These are phyloP conservation scores for Suhomyces coccinellae DNA, from an alignment of 1,139 yeast species.

Conservation along the genomic window DNA sequence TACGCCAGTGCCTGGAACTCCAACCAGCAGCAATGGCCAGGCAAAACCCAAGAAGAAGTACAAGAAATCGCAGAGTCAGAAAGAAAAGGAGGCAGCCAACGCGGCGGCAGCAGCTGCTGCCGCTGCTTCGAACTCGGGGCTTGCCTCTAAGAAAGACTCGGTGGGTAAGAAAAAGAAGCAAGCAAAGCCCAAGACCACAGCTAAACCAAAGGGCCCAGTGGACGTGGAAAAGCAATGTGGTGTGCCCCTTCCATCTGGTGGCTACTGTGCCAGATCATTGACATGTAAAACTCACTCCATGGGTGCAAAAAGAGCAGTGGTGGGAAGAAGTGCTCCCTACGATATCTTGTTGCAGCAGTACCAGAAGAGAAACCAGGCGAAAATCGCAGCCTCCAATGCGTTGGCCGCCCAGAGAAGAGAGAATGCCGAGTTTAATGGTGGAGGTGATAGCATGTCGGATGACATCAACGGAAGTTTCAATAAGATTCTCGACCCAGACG, in stretches of 20 bases:
- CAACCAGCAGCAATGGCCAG: conserved; percentile 21
- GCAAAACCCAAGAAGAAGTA: conserved; percentile 45
- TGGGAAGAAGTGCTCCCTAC: conserved; percentile 89
- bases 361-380: conserved; percentile 90
- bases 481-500: conserved; percentile 66
- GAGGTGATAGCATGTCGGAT: conserved; percentile 23
- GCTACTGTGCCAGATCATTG: conserved; percentile 88
- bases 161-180: conserved; percentile 39
- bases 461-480: conserved; percentile 24
- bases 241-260: conserved; percentile 89
- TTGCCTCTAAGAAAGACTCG: conserved; percentile 12
- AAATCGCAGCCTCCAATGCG: conserved; percentile 79
- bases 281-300: conserved; percentile 97
- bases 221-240: conserved; percentile 97
- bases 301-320: conserved; percentile 96
- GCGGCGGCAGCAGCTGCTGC: conserved; percentile 49
- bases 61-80: conserved; percentile 46
- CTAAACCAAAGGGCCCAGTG: conserved; percentile 77
- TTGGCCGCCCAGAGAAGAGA: conserved; percentile 56
- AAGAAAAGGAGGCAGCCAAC: conserved; percentile 50
- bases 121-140: conserved; percentile 34
- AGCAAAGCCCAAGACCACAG: conserved; percentile 51
- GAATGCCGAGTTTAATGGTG: conserved; percentile 43
- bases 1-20: conserved; percentile 38
- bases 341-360: conserved; percentile 85